These are phyloP conservation scores for Trametes maxima DNA, from an alignment of 768 basidiomycete genomes.

Conservation along the genomic window DNA sequence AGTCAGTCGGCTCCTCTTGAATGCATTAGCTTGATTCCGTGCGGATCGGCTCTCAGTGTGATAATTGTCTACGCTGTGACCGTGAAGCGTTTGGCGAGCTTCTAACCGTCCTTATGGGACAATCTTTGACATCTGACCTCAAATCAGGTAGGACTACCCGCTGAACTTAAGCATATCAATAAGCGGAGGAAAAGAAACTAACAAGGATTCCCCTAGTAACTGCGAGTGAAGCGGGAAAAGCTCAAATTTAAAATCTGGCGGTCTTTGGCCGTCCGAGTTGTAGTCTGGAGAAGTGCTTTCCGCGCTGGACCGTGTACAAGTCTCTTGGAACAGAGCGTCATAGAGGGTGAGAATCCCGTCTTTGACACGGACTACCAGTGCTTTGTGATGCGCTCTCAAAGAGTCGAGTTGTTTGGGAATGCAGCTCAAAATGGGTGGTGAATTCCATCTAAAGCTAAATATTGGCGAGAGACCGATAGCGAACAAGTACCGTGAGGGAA, in stretches of 20 bases:
- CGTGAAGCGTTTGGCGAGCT: slow-evolving; percentile 30
- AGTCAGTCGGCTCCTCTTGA: slow-evolving; percentile 44
- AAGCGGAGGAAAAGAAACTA: slow-evolving; percentile 92
- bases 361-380: slow-evolving; percentile 61
- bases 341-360: slow-evolving; percentile 77
- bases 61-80: slow-evolving; percentile 54
- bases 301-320: slow-evolving; percentile 73
- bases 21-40: slow-evolving; percentile 42
- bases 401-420: slow-evolving; percentile 88
- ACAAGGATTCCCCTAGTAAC: slow-evolving; percentile 89
- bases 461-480: slow-evolving; percentile 81
- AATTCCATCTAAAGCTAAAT: slow-evolving; percentile 87
- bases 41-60: slow-evolving; percentile 44
- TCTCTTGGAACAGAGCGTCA: slow-evolving; percentile 79
- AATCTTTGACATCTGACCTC: slow-evolving; percentile 56
- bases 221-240: slow-evolving; percentile 84
- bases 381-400: slow-evolving; percentile 73
- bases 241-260: slow-evolving; percentile 83
- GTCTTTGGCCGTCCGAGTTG: slow-evolving; percentile 66
- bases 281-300: slow-evolving; percentile 80
- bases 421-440: slow-evolving; percentile 84
- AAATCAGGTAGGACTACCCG: slow-evolving; percentile 83
- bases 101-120: slow-evolving; percentile 30
- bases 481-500: slow-evolving; percentile 84
- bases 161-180: slow-evolving; percentile 90